Percentiles rank a stretch among this genome's conserved stretches.
Evolutionary conservation across 441 rosid genomes (phyloP).

Genomic region (Eruca vesicaria): DNA sequence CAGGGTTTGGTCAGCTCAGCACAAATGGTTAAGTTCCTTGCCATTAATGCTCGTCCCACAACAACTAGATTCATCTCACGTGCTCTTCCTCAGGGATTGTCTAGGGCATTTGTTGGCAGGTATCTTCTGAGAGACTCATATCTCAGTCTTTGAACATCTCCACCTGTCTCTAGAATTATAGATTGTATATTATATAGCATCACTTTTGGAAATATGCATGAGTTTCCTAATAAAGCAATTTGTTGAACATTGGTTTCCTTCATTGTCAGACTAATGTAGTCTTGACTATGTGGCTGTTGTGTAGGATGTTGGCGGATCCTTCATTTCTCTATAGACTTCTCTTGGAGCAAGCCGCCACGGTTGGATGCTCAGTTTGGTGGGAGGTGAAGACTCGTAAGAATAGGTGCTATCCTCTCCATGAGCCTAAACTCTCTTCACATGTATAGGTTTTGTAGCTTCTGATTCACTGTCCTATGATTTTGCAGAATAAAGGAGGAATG

Average conservation of each 20-base stretch:
- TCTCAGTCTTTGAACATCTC: too few species aligned
- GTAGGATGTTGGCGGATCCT: constrained; percentile 98
- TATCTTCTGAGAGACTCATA: constrained; percentile 18
- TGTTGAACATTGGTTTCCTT: too few species aligned
- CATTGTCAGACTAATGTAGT: neutral
- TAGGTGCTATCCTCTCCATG: constrained; percentile 47
- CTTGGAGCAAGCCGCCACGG: constrained; percentile 84
- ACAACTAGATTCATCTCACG: constrained; percentile 78
- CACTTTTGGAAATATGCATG: too few species aligned
- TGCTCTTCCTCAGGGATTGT: constrained; percentile 77
- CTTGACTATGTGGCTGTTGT: constrained; percentile 22
- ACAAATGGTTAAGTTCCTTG: constrained; percentile 87
- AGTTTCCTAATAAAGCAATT: too few species aligned
- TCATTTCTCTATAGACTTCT: constrained; percentile 82
- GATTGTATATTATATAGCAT: too few species aligned
- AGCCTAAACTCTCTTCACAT: neutral
- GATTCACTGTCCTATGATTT: constrained; percentile 21
- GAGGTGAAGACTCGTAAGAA: constrained; percentile 86
- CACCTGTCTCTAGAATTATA: too few species aligned
- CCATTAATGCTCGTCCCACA: constrained; percentile 93
- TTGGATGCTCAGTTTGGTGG: constrained; percentile 92
- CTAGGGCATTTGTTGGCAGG: constrained; percentile 98
- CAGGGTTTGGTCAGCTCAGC: constrained; percentile 99
- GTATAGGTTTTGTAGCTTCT: constrained; percentile 13
- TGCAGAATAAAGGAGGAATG: constrained; percentile 87